Percentiles rank a stretch among this genome's conserved stretches.
These are phyloP conservation scores for Verbena officinalis DNA, from an alignment of 257 asterid species.

Conservation along the genomic window DNA sequence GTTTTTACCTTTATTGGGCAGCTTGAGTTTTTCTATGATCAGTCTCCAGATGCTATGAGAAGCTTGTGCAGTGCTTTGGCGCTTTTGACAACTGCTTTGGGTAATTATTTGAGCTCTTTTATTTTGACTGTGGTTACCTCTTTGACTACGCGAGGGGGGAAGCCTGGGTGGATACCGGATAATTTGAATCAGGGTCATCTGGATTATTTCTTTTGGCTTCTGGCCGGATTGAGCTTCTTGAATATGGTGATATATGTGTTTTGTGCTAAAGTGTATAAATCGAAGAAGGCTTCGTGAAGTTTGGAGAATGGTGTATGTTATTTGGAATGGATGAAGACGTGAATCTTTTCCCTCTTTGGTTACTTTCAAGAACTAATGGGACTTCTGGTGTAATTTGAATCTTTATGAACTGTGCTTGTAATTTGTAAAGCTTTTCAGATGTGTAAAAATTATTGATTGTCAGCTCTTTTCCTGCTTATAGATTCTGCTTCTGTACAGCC, in stretches of 20 bases:
- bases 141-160: constrained; percentile 69
- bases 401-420: no score
- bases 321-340: neutral
- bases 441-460: neutral
- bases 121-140: constrained; percentile 72
- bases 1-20: constrained; percentile 81
- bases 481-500: neutral
- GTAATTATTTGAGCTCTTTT: constrained; percentile 78
- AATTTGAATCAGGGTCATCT: constrained; percentile 85
- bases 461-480: neutral
- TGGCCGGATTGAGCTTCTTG: constrained; percentile 72
- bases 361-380: neutral
- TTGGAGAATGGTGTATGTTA: neutral
- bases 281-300: constrained; percentile 64
- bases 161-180: constrained; percentile 86
- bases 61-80: constrained; percentile 84
- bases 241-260: constrained; percentile 66
- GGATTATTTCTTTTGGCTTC: constrained; percentile 83
- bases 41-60: constrained; percentile 97
- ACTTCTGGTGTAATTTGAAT: no score
- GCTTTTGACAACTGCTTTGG: constrained; percentile 65
- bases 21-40: constrained; percentile 86
- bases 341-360: neutral
- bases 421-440: neutral
- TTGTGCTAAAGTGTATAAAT: constrained; percentile 71